A percentile compares a stretch with the other conserved stretches of the same genome.
Conservation (phyloP, 192 early-diverging fungal genomes). For the Rhizoclosmatium sp. region DNA sequence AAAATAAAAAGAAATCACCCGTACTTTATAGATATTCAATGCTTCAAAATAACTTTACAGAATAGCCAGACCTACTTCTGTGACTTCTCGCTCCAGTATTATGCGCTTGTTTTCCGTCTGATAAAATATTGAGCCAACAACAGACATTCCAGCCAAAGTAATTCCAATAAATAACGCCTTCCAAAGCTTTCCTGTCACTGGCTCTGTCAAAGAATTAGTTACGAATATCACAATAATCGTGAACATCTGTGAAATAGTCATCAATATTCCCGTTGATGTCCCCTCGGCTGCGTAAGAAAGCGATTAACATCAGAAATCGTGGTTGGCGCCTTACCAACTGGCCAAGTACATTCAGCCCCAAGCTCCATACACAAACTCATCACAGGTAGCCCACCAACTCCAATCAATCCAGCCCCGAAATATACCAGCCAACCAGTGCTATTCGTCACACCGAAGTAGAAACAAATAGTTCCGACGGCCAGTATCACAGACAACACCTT, state of each 20-base stretch:
- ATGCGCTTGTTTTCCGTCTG: slow-evolving; percentile 16
- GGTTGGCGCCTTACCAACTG: slow-evolving; percentile 20
- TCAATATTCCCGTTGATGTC: slow-evolving; percentile 38
- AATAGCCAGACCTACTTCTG: no score
- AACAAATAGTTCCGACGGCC: slow-evolving; percentile 16
- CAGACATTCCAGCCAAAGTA: neutral
- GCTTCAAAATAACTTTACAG: no score
- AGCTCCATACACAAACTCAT: slow-evolving; percentile 36
- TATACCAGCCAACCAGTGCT: slow-evolving; percentile 15
- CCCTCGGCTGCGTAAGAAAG: slow-evolving; percentile 27
- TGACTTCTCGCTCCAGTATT: slow-evolving; percentile 6
- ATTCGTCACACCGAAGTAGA: slow-evolving; percentile 9
- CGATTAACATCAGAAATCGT: neutral
- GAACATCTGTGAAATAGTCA: slow-evolving; percentile 8
- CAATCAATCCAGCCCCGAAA: slow-evolving; percentile 23
- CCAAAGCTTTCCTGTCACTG: slow-evolving; percentile 3
- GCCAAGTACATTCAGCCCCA: slow-evolving; percentile 41
- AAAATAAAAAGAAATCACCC: no score
- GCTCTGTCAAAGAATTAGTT: slow-evolving; percentile 30
- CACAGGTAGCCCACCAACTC: slow-evolving; percentile 40
- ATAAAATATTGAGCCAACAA: neutral
- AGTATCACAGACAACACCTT: slow-evolving; percentile 37
- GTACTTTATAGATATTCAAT: no score
- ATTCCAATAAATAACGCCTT: neutral
- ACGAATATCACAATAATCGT: slow-evolving; percentile 30